Conservation (phyloP, 2,329 filamentous ascomycete species). For the Chaetomiaceae sp. region DNA sequence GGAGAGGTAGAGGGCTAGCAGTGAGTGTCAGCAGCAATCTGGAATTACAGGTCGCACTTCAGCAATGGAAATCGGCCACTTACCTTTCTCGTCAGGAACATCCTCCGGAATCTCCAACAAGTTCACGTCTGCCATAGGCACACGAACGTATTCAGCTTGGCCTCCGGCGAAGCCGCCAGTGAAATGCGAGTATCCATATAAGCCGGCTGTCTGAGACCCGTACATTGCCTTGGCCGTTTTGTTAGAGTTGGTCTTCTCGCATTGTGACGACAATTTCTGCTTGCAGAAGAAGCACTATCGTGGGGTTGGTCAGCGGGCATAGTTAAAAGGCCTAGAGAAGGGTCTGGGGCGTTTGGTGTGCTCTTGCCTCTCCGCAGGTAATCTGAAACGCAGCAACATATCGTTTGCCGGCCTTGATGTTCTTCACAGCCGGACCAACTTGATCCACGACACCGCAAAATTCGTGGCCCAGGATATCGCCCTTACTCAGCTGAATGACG, state of each 20-base stretch:
- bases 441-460: conserved; percentile 52
- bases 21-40: not conserved
- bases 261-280: conserved; percentile 71
- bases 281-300: conserved; percentile 66
- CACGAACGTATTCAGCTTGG: conserved; percentile 79
- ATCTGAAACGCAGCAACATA: conserved; percentile 88
- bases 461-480: conserved; percentile 61
- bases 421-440: conserved; percentile 49
- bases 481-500: conserved; percentile 54
- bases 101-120: conserved; percentile 70
- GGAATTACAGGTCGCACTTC: too few relatives aligned
- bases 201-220: conserved; percentile 66
- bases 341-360: too few relatives aligned
- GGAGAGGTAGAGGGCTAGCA: conserved; percentile 59
- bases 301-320: not conserved
- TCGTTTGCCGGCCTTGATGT: conserved; percentile 54
- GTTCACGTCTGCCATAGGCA: conserved; percentile 75
- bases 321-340: too few relatives aligned
- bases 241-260: conserved; percentile 73
- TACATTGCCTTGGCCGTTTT: conserved; percentile 68
- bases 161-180: conserved; percentile 83
- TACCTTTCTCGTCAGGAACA: conserved; percentile 76
- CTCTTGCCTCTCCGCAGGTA: conserved; percentile 48
- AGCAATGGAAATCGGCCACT: conserved; percentile 1
- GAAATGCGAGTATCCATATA: conserved; percentile 71